A percentile compares a stretch with the other conserved stretches of the same genome.
phyloP scores from a whole-genome alignment of 1,139 yeast genomes.

The Arxiozyma bovina region DNA sequence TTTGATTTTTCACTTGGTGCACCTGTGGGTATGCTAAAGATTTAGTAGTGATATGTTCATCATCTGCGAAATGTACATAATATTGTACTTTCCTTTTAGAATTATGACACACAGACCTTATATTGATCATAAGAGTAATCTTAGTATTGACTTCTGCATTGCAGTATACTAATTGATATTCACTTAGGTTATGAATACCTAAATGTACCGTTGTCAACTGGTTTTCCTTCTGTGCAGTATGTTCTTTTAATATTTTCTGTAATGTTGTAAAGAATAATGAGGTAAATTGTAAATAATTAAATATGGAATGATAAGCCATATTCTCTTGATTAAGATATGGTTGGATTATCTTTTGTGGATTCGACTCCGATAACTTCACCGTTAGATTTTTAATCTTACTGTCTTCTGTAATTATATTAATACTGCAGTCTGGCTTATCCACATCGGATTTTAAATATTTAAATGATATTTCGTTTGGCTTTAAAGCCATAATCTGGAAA shows the following conservation, averaged over 20 bases:
- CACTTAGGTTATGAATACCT: slow-evolving; percentile 27
- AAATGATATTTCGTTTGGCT: slow-evolving; percentile 30
- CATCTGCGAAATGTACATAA: slow-evolving; percentile 26
- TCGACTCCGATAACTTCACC: slow-evolving; percentile 26
- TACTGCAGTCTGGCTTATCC: slow-evolving; percentile 28
- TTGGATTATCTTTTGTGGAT: slow-evolving; percentile 30
- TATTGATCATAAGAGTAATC: slow-evolving; percentile 23
- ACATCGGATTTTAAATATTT: slow-evolving; percentile 25
- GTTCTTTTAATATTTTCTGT: slow-evolving; percentile 15
- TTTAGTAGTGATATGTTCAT: slow-evolving; percentile 24
- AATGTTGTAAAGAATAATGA: slow-evolving; percentile 26
- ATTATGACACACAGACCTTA: slow-evolving; percentile 23
- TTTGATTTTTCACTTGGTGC: slow-evolving; percentile 24
- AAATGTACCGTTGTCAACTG: slow-evolving; percentile 17
- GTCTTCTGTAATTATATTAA: slow-evolving; percentile 25
- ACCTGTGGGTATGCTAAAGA: slow-evolving; percentile 24
- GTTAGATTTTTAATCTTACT: slow-evolving; percentile 25
- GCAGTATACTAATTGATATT: slow-evolving; percentile 25
- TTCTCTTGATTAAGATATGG: slow-evolving; percentile 25
- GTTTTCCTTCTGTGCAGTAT: slow-evolving; percentile 6
- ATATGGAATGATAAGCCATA: slow-evolving; percentile 28
- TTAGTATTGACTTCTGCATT: slow-evolving; percentile 22
- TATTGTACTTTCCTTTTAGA: slow-evolving; percentile 21
- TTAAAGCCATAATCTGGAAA: slow-evolving; percentile 27
- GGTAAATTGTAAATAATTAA: slow-evolving; percentile 30